Conservation (phyloP, 345 rosid genomes). For the Brassica nigra region DNA sequence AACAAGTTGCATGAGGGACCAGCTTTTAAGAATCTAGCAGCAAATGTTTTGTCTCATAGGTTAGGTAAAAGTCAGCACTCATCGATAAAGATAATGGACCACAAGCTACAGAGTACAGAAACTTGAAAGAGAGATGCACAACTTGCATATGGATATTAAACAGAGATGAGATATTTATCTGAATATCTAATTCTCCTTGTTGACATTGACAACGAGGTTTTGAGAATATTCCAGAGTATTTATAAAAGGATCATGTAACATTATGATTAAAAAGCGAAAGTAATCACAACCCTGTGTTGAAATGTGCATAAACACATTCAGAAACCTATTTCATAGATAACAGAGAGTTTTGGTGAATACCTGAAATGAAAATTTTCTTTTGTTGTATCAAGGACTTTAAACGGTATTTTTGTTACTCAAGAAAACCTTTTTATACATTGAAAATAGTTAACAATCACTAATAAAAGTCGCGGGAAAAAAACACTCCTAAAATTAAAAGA, state of each 20-base stretch:
- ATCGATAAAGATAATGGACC: constrained; percentile 22
- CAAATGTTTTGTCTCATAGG: constrained; percentile 32
- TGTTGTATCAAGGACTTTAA: background rate
- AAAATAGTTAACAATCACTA: constrained; percentile 13
- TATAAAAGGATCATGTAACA: constrained; percentile 35
- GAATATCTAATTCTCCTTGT: constrained; percentile 18
- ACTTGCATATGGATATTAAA: constrained; percentile 23
- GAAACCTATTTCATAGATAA: background rate
- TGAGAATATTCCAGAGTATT: background rate
- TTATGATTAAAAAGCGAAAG: background rate
- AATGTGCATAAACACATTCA: background rate
- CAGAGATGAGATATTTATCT: constrained; percentile 22
- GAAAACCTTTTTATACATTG: constrained; percentile 34
- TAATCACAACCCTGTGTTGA: background rate
- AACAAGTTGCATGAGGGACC: constrained; percentile 33
- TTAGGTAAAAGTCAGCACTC: constrained; percentile 25
- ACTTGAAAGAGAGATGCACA: constrained; percentile 31
- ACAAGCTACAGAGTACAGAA: constrained; percentile 18
- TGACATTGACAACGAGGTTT: constrained; percentile 10
- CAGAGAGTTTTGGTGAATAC: constrained; percentile 21
- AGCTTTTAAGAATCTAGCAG: constrained; percentile 5
- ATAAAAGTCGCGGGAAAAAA: background rate
- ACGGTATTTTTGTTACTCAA: constrained; percentile 9
- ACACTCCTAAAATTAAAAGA: constrained; percentile 9
- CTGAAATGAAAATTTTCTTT: constrained; percentile 38